These are phyloP conservation scores for Eremomyces bilateralis DNA, from an alignment of 495 filamentous ascomycete genomes.

Conservation along the genomic window DNA sequence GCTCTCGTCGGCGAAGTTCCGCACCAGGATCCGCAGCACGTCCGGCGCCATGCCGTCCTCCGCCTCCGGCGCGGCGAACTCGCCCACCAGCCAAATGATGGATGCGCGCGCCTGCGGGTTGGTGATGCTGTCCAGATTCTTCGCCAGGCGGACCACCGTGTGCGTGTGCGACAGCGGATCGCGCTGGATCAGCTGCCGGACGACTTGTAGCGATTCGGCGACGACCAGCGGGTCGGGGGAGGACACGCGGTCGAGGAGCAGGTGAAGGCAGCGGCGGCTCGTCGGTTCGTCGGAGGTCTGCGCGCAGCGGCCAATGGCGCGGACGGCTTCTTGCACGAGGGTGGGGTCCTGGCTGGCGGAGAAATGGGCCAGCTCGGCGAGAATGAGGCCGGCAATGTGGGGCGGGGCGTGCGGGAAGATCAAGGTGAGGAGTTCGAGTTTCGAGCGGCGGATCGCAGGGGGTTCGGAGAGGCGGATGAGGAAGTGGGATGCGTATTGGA, in stretches of 20 bases:
- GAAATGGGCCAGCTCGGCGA: constrained; percentile 86
- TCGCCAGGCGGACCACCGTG: constrained; percentile 80
- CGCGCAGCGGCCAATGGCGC: constrained; percentile 82
- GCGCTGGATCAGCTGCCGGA: constrained; percentile 88
- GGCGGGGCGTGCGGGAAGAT: constrained; percentile 52
- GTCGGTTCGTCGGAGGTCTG: constrained; percentile 41
- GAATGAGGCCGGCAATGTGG: constrained; percentile 51
- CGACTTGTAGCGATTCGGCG: constrained; percentile 76
- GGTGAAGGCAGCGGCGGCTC: constrained; percentile 50
- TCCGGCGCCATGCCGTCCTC: constrained; percentile 81
- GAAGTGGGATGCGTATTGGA: constrained; percentile 69
- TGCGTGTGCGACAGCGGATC: constrained; percentile 50
- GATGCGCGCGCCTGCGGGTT: constrained; percentile 72
- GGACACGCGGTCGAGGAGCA: constrained; percentile 67
- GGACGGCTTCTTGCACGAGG: constrained; percentile 67
- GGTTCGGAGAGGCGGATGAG: constrained; percentile 62
- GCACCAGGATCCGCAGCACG: constrained; percentile 72
- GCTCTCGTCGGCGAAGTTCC: constrained; percentile 61
- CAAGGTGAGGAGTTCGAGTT: constrained; percentile 73
- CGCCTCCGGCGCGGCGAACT: constrained; percentile 60
- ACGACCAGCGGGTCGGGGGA: constrained; percentile 69
- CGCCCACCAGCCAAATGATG: constrained; percentile 94
- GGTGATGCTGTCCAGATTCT: constrained; percentile 65
- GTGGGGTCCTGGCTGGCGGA: constrained; percentile 50
- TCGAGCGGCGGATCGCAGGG: constrained; percentile 68